Percentiles rank a stretch among this genome's conserved stretches.
Conservation (phyloP, 129 eudicot species). For the Flaveria bidentis region DNA sequence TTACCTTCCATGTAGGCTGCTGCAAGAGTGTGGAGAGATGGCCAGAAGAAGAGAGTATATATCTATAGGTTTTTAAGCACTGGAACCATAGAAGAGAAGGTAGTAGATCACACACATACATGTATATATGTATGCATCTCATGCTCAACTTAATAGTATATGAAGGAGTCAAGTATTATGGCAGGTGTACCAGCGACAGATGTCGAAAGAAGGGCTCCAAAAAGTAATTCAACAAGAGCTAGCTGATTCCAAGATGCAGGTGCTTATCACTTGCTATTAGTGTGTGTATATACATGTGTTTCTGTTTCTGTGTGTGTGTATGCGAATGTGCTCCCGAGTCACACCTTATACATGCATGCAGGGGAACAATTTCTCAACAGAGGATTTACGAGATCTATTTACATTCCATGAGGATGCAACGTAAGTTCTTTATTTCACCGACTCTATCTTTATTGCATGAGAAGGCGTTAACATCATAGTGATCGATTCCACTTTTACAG, state of each 20-base stretch:
- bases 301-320: too few relatives aligned
- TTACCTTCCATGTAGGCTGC: conserved; percentile 70
- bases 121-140: neutral
- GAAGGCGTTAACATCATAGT: conserved; percentile 7
- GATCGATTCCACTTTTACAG: conserved; percentile 40
- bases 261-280: conserved; percentile 23
- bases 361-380: conserved; percentile 84
- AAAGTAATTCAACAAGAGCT: conserved; percentile 96
- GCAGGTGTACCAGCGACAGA: conserved; percentile 98
- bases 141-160: conserved; percentile 14
- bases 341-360: conserved; percentile 37
- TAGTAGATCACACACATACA: conserved; percentile 8
- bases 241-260: conserved; percentile 59
- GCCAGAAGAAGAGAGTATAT: conserved; percentile 98
- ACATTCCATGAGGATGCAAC: conserved; percentile 69
- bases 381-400: conserved; percentile 93
- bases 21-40: conserved; percentile 99
- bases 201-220: conserved; percentile 99
- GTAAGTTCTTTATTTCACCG: conserved; percentile 32
- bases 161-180: conserved; percentile 27
- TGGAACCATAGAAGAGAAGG: conserved; percentile 99
- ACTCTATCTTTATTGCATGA: conserved; percentile 7
- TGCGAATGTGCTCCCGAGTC: neutral
- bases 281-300: conserved; percentile 7
- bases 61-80: conserved; percentile 94